Conservation (phyloP, 1,284 basidiomycete genomes). For the Chalciporus piperatoides region DNA sequence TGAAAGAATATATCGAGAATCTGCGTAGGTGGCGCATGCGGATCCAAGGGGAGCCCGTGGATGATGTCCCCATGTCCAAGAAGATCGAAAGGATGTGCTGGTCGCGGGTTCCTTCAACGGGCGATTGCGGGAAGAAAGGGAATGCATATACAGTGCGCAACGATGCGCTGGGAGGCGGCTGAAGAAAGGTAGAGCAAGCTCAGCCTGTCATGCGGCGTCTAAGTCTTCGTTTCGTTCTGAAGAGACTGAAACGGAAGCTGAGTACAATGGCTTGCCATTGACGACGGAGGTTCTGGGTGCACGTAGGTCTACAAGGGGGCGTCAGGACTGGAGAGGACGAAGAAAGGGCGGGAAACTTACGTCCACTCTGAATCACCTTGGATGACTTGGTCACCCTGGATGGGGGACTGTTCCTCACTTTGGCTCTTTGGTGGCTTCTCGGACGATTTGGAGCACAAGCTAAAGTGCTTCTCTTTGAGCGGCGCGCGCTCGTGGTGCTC, state of each 20-base stretch:
- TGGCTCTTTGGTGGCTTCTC: slow-evolving; percentile 18
- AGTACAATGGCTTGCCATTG: slow-evolving; percentile 59
- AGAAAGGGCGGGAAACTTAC: slow-evolving; percentile 27
- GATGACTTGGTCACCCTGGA: slow-evolving; percentile 15
- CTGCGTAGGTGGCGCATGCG: slow-evolving; percentile 19
- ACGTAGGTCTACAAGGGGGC: slow-evolving; percentile 44
- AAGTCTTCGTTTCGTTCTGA: slow-evolving; percentile 51
- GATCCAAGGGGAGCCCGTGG: slow-evolving; percentile 22
- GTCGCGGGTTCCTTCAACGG: slow-evolving; percentile 22
- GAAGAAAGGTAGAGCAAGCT: slow-evolving; percentile 7
- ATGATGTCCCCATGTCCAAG: slow-evolving; percentile 23
- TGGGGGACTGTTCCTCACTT: slow-evolving; percentile 28
- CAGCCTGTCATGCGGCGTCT: slow-evolving; percentile 30
- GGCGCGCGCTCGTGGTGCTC: slow-evolving; percentile 21
- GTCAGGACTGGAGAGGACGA: background rate
- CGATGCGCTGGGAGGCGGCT: slow-evolving; percentile 12
- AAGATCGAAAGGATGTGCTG: slow-evolving; percentile 14
- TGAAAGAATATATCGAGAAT: slow-evolving; percentile 18
- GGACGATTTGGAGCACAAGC: slow-evolving; percentile 20
- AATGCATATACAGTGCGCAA: slow-evolving; percentile 24
- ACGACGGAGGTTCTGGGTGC: slow-evolving; percentile 46
- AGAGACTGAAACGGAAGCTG: slow-evolving; percentile 52
- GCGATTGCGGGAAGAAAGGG: slow-evolving; percentile 21
- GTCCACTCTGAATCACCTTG: slow-evolving; percentile 35
- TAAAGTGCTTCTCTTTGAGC: slow-evolving; percentile 29